These are phyloP conservation scores for Protomyces macrosporus DNA, from an alignment of 1,139 yeast species.

Conservation along the genomic window DNA sequence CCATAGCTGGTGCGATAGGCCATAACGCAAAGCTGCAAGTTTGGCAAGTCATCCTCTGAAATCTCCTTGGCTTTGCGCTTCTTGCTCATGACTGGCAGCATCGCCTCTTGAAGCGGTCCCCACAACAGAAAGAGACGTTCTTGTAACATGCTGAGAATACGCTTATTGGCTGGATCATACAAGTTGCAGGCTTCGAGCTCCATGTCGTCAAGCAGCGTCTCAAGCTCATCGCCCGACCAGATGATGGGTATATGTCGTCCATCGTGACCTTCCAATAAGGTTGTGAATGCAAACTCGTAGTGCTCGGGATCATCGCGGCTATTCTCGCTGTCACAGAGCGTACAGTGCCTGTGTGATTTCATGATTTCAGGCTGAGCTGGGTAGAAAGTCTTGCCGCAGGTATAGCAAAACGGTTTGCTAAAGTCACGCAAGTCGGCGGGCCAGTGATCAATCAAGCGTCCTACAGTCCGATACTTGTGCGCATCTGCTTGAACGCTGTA, in stretches of 20 bases:
- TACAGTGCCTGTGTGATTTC: not conserved
- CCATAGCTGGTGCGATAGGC: slow-evolving; percentile 5
- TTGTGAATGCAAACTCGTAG: slow-evolving; percentile 19
- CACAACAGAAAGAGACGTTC: slow-evolving; percentile 25
- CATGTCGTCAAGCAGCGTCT: slow-evolving; percentile 9
- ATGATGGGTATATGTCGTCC: slow-evolving; percentile 25
- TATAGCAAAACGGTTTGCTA: slow-evolving; percentile 23
- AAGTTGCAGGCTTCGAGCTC: slow-evolving; percentile 20
- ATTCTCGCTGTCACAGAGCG: slow-evolving; percentile 1
- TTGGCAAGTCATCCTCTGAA: not conserved
- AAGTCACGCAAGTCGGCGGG: slow-evolving; percentile 26
- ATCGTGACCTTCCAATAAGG: slow-evolving; percentile 27
- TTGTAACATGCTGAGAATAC: slow-evolving; percentile 3
- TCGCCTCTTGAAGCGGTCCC: slow-evolving; percentile 24
- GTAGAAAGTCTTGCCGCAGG: slow-evolving; percentile 22
- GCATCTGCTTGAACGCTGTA: not conserved
- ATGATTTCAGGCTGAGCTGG: not conserved
- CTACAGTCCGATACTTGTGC: slow-evolving; percentile 25
- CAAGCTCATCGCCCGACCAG: slow-evolving; percentile 25
- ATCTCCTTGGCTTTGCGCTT: not conserved
- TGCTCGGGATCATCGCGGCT: slow-evolving; percentile 9
- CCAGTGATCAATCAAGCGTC: slow-evolving; percentile 23
- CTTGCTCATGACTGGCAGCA: slow-evolving; percentile 7
- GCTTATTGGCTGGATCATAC: slow-evolving; percentile 6
- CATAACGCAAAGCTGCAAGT: slow-evolving; percentile 15